phyloP scores from a whole-genome alignment of 192 early-diverging fungal species.

The Coemansia pectinata region DNA sequence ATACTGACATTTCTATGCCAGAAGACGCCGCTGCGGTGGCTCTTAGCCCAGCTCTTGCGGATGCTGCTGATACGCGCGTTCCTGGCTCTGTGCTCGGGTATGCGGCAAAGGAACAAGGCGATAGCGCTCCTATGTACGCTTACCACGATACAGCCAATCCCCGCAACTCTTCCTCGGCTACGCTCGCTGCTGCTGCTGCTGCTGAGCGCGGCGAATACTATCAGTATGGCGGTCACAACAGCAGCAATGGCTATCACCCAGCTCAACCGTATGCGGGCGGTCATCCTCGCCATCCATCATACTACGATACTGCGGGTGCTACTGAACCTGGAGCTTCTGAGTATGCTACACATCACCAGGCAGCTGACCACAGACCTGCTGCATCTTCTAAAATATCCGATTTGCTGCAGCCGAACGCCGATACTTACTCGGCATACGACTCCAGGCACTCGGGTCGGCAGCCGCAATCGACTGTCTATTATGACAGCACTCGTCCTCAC shows the following conservation, averaged over 20 bases:
- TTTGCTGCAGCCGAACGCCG: constrained; percentile 10
- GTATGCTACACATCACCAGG: not conserved
- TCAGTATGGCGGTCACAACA: not conserved
- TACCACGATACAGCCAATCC: not conserved
- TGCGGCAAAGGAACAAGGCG: constrained; percentile 1
- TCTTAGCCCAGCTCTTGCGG: not conserved
- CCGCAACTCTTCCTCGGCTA: not conserved
- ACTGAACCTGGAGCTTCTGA: constrained; percentile 1
- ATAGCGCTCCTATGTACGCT: not conserved
- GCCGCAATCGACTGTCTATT: constrained; percentile 8
- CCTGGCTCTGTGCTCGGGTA: constrained; percentile 4
- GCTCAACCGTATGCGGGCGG: not conserved
- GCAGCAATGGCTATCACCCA: not conserved
- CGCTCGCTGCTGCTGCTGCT: not conserved
- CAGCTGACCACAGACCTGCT: constrained; percentile 7
- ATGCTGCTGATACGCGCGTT: constrained; percentile 15
- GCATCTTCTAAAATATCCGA: constrained; percentile 12
- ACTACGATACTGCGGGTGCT: constrained; percentile 9
- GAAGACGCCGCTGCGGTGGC: constrained; percentile 10
- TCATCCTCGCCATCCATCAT: not conserved
- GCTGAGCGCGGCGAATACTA: constrained; percentile 5
- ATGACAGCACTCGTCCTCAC: constrained; percentile 8
- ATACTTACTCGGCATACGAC: constrained; percentile 8
- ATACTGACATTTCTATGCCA: not conserved
- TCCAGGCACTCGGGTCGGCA: not conserved